Evolutionary conservation across 179 eudicot species (phyloP).

Genomic region (Patellifolia procumbens): DNA sequence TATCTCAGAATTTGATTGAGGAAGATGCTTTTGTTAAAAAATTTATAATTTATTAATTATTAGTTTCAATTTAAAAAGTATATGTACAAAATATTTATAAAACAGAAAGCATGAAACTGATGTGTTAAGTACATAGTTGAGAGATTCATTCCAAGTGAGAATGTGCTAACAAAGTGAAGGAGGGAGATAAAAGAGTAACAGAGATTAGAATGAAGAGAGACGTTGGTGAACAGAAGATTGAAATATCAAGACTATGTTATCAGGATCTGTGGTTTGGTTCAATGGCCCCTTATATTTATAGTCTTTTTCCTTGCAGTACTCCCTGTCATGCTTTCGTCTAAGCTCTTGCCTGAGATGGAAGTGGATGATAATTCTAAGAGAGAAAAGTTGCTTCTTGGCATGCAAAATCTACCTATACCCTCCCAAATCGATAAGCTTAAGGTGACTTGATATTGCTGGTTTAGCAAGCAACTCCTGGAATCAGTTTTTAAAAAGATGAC

Average conservation of each 20-base stretch:
- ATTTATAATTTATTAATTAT: no score
- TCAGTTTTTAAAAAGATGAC: neutral
- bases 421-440: constrained; percentile 84
- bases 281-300: constrained; percentile 1
- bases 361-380: constrained; percentile 71
- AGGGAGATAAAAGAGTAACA: neutral
- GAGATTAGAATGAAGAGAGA: neutral
- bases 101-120: neutral
- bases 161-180: neutral
- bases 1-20: no score
- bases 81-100: neutral
- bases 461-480: neutral
- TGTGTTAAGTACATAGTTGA: neutral
- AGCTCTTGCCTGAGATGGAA: constrained; percentile 98
- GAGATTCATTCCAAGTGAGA: neutral
- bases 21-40: no score
- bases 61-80: neutral
- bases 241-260: neutral
- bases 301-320: constrained; percentile 53
- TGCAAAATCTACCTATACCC: constrained; percentile 69
- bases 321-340: constrained; percentile 95
- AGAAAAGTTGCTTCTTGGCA: constrained; percentile 77
- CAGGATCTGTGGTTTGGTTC: neutral
- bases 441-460: constrained; percentile 42
- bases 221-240: neutral